Percentiles rank a stretch among this genome's conserved stretches.
phyloP scores from a whole-genome alignment of 805 yeast species.

The Scheffersomyces spartinae region DNA sequence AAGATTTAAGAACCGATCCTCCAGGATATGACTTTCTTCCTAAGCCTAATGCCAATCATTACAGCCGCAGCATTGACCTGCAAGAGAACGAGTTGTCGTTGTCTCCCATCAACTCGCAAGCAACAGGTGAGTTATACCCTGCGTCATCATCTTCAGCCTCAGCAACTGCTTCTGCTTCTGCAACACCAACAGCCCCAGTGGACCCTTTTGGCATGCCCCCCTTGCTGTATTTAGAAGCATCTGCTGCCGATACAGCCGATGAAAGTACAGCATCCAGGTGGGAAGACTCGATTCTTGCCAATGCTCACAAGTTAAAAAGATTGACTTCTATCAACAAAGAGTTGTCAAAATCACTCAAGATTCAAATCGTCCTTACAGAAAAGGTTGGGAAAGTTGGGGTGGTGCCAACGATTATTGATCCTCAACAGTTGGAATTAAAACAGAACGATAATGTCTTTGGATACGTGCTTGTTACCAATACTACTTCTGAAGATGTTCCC shows the following conservation, averaged over 20 bases:
- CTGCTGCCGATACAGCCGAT: no score
- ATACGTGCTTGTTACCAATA: conserved; percentile 19
- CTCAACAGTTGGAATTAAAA: conserved; percentile 17
- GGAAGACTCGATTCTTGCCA: conserved; percentile 26
- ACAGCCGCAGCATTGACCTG: no score
- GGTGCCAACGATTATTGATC: conserved; percentile 18
- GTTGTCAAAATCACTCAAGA: conserved; percentile 13
- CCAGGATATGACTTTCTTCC: conserved; percentile 24
- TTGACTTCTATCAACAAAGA: conserved; percentile 18
- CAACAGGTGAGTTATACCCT: no score
- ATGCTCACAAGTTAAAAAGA: conserved; percentile 20
- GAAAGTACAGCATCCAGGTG: no score
- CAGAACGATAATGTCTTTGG: conserved; percentile 30
- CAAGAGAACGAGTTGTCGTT: not conserved
- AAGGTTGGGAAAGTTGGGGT: conserved; percentile 21
- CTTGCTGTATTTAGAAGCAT: conserved; percentile 8
- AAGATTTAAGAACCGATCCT: conserved; percentile 16
- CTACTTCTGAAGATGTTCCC: conserved; percentile 15
- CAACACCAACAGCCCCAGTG: no score
- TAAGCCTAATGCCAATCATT: no score
- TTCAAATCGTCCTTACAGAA: conserved; percentile 21
- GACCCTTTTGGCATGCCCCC: not conserved
- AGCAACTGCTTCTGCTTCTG: no score
- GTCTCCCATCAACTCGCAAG: conserved; percentile 9
- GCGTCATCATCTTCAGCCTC: no score